These are phyloP conservation scores for Suhomyces anneliseae DNA, from an alignment of 1,139 yeast species.

Conservation along the genomic window DNA sequence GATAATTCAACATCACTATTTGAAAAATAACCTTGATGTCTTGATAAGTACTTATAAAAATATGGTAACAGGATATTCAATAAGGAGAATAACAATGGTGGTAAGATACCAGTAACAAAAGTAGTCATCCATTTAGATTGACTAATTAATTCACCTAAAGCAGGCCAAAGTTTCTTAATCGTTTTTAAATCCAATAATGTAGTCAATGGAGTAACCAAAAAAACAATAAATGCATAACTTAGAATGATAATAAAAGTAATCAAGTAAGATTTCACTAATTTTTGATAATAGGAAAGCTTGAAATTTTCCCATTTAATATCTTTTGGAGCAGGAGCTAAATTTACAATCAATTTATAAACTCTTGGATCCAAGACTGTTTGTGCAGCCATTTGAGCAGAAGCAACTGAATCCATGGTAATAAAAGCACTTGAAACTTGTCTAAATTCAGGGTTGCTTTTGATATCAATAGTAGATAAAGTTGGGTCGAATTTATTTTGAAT, in stretches of 20 bases:
- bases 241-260: constrained; percentile 64
- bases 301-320: constrained; percentile 78
- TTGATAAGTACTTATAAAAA: constrained; percentile 67
- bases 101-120: constrained; percentile 63
- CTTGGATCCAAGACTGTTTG: constrained; percentile 79
- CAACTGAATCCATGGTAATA: constrained; percentile 80
- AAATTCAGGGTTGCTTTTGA: constrained; percentile 28
- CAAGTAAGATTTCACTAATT: constrained; percentile 55
- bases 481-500: constrained; percentile 36
- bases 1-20: constrained; percentile 81
- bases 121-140: constrained; percentile 68
- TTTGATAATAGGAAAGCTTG: constrained; percentile 56
- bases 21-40: constrained; percentile 72
- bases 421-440: constrained; percentile 65
- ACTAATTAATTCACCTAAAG: constrained; percentile 58
- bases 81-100: constrained; percentile 53
- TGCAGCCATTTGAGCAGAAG: constrained; percentile 84
- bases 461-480: constrained; percentile 26
- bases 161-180: constrained; percentile 72
- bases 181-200: constrained; percentile 71
- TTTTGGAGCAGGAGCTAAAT: constrained; percentile 78
- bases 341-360: constrained; percentile 67
- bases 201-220: constrained; percentile 73
- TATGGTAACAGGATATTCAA: constrained; percentile 75
- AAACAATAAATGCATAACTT: constrained; percentile 61